Conservation (phyloP, 2,329 filamentous ascomycete genomes). For the Penicillium sclerotiorum region DNA sequence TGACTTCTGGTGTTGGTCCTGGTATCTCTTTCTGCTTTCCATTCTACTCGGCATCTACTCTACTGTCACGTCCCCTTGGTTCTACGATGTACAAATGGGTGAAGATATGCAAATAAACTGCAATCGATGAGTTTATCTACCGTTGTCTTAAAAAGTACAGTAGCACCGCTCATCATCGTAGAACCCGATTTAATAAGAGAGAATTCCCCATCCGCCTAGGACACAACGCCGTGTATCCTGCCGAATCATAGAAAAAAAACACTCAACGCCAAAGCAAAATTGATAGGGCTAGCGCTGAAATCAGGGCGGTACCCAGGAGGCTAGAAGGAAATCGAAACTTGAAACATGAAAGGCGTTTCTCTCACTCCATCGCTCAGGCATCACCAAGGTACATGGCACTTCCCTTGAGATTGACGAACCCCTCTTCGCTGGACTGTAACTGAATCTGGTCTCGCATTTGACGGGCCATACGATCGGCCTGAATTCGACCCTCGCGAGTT, state of each 20-base stretch:
- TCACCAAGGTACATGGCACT: conserved; percentile 38
- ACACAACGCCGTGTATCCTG: no score
- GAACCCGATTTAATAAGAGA: conserved; percentile 1
- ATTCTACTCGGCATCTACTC: conserved; percentile 3
- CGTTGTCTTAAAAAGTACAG: no score
- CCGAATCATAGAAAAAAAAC: no score
- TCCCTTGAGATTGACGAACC: conserved; percentile 34
- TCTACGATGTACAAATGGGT: conserved; percentile 21
- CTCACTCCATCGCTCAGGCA: conserved; percentile 8
- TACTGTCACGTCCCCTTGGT: conserved; percentile 6
- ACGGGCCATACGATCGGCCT: conserved; percentile 21
- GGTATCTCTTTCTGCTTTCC: conserved; percentile 14
- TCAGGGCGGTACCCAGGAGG: no score
- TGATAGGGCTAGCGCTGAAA: no score
- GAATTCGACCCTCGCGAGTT: conserved; percentile 24
- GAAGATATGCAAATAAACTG: conserved; percentile 22
- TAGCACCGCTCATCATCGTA: no score
- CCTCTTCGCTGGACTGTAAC: conserved; percentile 25
- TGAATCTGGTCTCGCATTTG: conserved; percentile 31
- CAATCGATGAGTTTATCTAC: no score
- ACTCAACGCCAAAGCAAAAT: no score
- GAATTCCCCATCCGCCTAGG: no score
- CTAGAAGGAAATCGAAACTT: no score
- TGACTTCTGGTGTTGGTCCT: conserved; percentile 11
- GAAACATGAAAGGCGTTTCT: no score